These are phyloP conservation scores for Conticribra guillardii DNA, from an alignment of 108 stramenopile genomes.

Conservation along the genomic window DNA sequence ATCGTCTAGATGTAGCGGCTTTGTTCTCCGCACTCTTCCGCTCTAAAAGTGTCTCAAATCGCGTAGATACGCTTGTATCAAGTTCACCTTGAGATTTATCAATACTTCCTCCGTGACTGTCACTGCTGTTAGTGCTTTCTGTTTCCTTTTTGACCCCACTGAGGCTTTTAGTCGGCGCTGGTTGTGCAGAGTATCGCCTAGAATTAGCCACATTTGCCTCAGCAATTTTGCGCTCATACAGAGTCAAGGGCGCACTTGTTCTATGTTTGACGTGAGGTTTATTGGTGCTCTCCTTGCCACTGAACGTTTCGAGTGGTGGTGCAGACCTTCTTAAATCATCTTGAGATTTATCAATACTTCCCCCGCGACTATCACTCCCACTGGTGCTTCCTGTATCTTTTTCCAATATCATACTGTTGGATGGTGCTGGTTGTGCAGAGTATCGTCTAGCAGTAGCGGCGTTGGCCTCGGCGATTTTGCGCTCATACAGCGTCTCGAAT, in stretches of 20 bases:
- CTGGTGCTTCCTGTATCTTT: neutral
- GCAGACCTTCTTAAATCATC: too few relatives aligned
- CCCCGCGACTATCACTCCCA: neutral
- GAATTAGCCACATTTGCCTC: neutral
- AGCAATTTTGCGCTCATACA: neutral
- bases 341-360: too few relatives aligned
- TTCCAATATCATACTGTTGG: neutral
- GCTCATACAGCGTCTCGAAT: neutral
- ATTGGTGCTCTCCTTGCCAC: neutral
- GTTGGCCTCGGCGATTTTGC: neutral
- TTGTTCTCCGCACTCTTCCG: too few relatives aligned
- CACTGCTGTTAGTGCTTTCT: too few relatives aligned
- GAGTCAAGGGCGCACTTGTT: neutral
- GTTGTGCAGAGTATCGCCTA: neutral
- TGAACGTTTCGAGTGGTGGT: too few relatives aligned
- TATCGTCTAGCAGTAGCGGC: neutral
- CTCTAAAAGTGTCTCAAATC: too few relatives aligned
- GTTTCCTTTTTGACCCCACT: too few relatives aligned
- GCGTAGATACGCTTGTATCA: too few relatives aligned
- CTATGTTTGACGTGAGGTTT: neutral
- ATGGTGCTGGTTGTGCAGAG: neutral
- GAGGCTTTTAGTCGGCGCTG: neutral
- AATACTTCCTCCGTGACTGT: too few relatives aligned
- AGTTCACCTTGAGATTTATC: too few relatives aligned
- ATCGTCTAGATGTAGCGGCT: neutral